phyloP scores from a whole-genome alignment of 306 rosid species.

The peach (Prunus persica) region DNA sequence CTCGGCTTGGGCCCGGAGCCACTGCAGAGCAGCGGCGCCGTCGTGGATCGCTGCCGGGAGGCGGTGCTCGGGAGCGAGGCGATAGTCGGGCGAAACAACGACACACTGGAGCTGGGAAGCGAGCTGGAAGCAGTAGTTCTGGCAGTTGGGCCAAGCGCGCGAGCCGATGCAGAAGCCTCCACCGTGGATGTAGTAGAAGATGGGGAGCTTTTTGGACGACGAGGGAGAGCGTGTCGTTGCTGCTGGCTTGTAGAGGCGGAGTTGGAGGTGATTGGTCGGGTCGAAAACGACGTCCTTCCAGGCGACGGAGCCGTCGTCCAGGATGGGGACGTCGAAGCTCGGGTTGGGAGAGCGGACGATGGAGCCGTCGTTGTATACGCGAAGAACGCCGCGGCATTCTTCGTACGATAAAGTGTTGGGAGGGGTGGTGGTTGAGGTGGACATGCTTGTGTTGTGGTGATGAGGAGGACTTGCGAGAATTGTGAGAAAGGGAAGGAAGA shows the following conservation, averaged over 20 bases:
- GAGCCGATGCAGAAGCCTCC: slow-evolving; percentile 98
- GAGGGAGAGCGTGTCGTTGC: slow-evolving; percentile 11
- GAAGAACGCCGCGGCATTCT: slow-evolving; percentile 80
- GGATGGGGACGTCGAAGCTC: slow-evolving; percentile 45
- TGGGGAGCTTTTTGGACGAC: slow-evolving; percentile 37
- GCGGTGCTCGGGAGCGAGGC: slow-evolving; percentile 79
- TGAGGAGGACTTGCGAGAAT: too few relatives aligned
- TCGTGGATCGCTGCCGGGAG: slow-evolving; percentile 74
- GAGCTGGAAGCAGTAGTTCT: slow-evolving; percentile 71
- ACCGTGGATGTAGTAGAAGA: slow-evolving; percentile 78
- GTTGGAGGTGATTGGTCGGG: slow-evolving; percentile 44
- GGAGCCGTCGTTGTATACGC: slow-evolving; percentile 74
- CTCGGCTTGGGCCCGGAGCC: slow-evolving; percentile 62
- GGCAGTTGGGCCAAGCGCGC: slow-evolving; percentile 82
- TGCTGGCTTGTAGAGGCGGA: slow-evolving; percentile 75
- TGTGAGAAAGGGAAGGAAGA: slow-evolving; percentile 1
- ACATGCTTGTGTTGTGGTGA: slow-evolving; percentile 6
- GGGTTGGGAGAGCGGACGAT: slow-evolving; percentile 52
- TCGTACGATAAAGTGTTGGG: slow-evolving; percentile 18
- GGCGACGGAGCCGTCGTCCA: slow-evolving; percentile 55
- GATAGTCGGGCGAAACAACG: slow-evolving; percentile 63
- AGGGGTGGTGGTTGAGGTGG: not conserved
- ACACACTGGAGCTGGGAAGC: slow-evolving; percentile 49
- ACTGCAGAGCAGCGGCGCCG: slow-evolving; percentile 53
- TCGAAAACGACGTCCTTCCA: slow-evolving; percentile 78